A percentile compares a stretch with the other conserved stretches of the same genome.
Evolutionary conservation across 176 grass and related monocot species (phyloP).

Genomic region (Dendrocalamus sinicus): DNA sequence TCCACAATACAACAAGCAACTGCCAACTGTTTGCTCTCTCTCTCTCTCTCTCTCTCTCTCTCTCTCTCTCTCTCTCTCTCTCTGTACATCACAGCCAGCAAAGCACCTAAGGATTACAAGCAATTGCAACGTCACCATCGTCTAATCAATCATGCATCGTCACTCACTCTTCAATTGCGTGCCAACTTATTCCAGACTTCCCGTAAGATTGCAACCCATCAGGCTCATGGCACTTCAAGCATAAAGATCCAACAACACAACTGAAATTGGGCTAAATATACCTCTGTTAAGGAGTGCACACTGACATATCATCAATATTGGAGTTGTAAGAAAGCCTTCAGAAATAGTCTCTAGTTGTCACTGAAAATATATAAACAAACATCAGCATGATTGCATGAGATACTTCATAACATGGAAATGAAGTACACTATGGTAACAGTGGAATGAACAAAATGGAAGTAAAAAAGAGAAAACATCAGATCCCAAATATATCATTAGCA

Average conservation of each 20-base stretch:
- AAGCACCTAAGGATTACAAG: not conserved
- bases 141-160: not conserved
- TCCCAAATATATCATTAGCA: not conserved
- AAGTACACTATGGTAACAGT: not conserved
- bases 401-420: not conserved
- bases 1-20: not conserved
- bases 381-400: not conserved
- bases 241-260: not conserved
- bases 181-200: not conserved
- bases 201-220: not conserved
- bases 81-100: not conserved
- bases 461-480: not conserved
- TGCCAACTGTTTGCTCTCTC: not conserved
- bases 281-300: not conserved
- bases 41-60: too few species aligned
- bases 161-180: not conserved
- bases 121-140: not conserved
- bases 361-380: not conserved
- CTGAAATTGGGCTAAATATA: not conserved
- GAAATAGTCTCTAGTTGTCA: not conserved
- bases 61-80: not conserved
- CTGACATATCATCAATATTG: not conserved
- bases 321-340: slow-evolving; percentile 11
- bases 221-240: slow-evolving; percentile 9
- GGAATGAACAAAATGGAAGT: not conserved